phyloP scores from a whole-genome alignment of 179 eudicot genomes.

The Beta corolliflora region DNA sequence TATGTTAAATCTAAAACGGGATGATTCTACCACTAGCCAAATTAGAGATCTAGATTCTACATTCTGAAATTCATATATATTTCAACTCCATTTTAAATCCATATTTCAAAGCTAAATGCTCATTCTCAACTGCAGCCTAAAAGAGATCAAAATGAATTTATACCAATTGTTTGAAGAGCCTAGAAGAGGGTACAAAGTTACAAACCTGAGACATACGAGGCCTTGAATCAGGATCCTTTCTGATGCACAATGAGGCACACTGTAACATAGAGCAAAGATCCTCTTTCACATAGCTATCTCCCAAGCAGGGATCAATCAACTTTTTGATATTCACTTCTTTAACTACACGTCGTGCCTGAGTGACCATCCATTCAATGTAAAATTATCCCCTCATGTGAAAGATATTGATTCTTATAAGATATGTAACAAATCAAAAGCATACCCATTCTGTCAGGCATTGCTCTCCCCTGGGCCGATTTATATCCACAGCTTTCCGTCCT shows the following conservation, averaged over 20 bases:
- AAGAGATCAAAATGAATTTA: neutral
- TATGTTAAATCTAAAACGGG: neutral
- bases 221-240: conserved; percentile 61
- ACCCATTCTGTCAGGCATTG: conserved; percentile 91
- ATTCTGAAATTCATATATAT: neutral
- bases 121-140: neutral
- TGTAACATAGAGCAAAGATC: conserved; percentile 64
- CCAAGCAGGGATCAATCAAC: conserved; percentile 62
- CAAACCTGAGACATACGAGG: conserved; percentile 94
- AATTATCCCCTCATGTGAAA: neutral
- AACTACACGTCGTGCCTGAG: conserved; percentile 74
- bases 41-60: neutral
- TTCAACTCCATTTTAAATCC: neutral
- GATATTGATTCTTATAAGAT: neutral
- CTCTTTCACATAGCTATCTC: conserved; percentile 45
- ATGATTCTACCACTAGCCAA: neutral
- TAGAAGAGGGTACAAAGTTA: conserved; percentile 5
- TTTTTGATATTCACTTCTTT: conserved; percentile 49
- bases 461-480: conserved; percentile 75
- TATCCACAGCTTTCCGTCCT: conserved; percentile 83
- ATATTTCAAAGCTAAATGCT: neutral
- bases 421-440: conserved; percentile 6
- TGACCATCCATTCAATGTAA: conserved; percentile 10
- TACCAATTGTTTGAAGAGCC: neutral
- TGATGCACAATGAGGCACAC: conserved; percentile 72